A percentile compares a stretch with the other conserved stretches of the same genome.
Evolutionary conservation across 31 red algal species (phyloP).

Genomic region (Porphyra umbilicalis): DNA sequence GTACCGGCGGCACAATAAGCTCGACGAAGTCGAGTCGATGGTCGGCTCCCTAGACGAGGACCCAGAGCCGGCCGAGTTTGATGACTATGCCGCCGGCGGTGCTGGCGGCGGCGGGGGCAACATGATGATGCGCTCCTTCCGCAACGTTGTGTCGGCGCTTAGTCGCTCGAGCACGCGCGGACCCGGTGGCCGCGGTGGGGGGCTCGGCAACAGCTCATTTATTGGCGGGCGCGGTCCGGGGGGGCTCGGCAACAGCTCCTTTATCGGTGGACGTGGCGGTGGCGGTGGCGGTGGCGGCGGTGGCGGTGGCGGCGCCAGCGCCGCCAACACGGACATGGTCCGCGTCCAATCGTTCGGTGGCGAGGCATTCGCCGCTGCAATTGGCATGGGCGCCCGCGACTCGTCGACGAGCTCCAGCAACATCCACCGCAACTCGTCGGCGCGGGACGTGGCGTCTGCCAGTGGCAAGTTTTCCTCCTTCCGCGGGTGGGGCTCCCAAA

Average conservation of each 20-base stretch:
- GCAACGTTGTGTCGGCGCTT: neutral
- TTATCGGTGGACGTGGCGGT: neutral
- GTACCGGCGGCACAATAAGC: slow-evolving; percentile 1
- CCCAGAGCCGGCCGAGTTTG: neutral
- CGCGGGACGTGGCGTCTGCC: neutral
- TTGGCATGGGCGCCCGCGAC: neutral
- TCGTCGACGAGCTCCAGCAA: neutral
- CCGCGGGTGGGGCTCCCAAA: neutral
- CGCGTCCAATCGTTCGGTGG: slow-evolving; percentile 60
- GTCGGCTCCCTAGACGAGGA: neutral
- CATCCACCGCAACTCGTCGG: neutral
- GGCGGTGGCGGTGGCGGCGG: neutral
- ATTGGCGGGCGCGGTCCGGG: too few species aligned
- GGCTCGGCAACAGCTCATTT: neutral
- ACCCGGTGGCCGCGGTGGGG: neutral
- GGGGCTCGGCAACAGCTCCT: neutral
- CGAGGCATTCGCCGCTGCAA: slow-evolving; percentile 60
- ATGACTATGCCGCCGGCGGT: neutral
- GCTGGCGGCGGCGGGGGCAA: neutral
- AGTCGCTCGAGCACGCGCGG: neutral
- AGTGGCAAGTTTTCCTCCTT: neutral
- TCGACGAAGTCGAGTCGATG: neutral
- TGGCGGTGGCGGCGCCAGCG: slow-evolving; percentile 1
- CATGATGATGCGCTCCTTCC: neutral
- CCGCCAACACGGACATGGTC: slow-evolving; percentile 23